phyloP scores from a whole-genome alignment of 352 stramenopile species.

The Globisporangium alternatum region DNA sequence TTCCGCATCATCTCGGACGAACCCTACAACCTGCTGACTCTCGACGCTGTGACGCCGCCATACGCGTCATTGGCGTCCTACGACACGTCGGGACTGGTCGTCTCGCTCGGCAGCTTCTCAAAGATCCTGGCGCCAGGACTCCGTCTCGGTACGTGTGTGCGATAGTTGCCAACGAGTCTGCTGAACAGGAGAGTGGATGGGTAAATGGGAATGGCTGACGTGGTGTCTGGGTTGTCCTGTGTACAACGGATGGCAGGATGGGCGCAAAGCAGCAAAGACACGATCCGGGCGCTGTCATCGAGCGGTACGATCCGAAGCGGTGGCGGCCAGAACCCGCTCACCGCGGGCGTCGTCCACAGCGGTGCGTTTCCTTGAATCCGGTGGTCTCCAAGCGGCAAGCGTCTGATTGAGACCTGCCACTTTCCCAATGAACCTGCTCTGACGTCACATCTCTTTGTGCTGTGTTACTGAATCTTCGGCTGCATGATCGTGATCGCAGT shows the following conservation, averaged over 20 bases:
- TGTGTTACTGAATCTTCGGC: neutral
- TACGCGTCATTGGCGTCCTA: conserved; percentile 64
- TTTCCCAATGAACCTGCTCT: conserved; percentile 18
- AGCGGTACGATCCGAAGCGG: conserved; percentile 85
- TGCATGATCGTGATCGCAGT: conserved; percentile 25
- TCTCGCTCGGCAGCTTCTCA: conserved; percentile 93
- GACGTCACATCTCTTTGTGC: conserved; percentile 29
- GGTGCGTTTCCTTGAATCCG: conserved; percentile 17
- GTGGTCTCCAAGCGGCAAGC: conserved; percentile 2
- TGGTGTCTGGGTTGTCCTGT: neutral
- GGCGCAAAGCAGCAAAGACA: conserved; percentile 55
- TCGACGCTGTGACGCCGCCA: conserved; percentile 32
- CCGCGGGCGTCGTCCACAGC: conserved; percentile 79
- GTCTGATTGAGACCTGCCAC: neutral
- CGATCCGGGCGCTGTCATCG: conserved; percentile 52
- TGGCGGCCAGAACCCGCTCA: conserved; percentile 90
- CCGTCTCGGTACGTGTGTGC: conserved; percentile 69
- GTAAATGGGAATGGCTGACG: neutral
- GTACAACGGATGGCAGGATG: conserved; percentile 31
- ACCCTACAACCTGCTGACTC: conserved; percentile 92
- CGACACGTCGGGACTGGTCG: conserved; percentile 54
- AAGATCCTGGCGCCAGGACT: conserved; percentile 93
- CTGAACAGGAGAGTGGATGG: neutral
- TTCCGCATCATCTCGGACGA: conserved; percentile 92
- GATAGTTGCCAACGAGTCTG: neutral